phyloP scores from a whole-genome alignment of 1,139 yeast genomes.

The Geotrichum reessii region DNA sequence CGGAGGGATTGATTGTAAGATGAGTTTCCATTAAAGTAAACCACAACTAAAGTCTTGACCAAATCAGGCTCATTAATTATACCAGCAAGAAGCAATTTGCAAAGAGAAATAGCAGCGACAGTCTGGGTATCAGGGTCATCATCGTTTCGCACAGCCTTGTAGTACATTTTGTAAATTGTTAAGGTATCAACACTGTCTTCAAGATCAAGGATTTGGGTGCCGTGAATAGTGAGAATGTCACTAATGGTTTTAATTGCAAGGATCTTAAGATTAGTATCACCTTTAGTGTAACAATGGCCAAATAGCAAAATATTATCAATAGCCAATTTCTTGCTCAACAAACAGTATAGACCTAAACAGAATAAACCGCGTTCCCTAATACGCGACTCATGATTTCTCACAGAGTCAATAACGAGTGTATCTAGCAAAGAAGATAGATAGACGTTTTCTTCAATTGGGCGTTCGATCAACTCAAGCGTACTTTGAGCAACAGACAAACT shows the following conservation, averaged over 20 bases:
- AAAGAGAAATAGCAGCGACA: conserved; percentile 78
- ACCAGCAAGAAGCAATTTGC: conserved; percentile 76
- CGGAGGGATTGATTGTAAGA: conserved; percentile 59
- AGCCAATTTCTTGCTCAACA: conserved; percentile 61
- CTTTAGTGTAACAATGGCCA: conserved; percentile 58
- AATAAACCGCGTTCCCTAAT: conserved; percentile 64
- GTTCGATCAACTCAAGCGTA: conserved; percentile 62
- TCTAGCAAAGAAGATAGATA: conserved; percentile 68
- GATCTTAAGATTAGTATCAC: conserved; percentile 55
- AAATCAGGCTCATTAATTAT: conserved; percentile 64
- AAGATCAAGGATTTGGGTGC: conserved; percentile 58
- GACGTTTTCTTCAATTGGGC: conserved; percentile 59
- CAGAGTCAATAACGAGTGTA: conserved; percentile 78
- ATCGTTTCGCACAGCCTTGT: conserved; percentile 50
- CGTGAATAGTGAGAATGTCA: conserved; percentile 75
- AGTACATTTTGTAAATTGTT: conserved; percentile 59
- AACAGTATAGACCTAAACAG: conserved; percentile 74
- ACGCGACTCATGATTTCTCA: conserved; percentile 53
- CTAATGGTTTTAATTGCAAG: conserved; percentile 65
- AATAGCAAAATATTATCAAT: conserved; percentile 48
- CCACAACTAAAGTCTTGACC: conserved; percentile 62
- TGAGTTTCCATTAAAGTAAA: conserved; percentile 69
- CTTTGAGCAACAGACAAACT: conserved; percentile 68
- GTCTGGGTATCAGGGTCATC: conserved; percentile 61
- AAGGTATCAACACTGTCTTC: conserved; percentile 59